Base-by-base conservation (phyloP, 306 rosid genomes). In the Begonia loranthoides region DNA sequence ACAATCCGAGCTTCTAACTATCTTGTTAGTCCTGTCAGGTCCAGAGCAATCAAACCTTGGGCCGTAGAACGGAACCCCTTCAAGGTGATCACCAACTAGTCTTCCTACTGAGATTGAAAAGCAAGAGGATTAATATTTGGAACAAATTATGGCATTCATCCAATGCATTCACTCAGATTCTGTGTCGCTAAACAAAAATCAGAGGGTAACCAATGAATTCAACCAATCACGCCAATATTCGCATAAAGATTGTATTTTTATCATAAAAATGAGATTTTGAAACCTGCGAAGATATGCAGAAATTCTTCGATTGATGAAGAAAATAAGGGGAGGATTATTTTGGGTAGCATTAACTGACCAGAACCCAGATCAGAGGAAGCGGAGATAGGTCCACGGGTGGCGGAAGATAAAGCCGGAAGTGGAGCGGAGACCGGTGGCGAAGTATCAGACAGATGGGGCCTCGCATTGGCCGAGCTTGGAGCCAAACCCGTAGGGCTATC, bases 21-120 rank as follows among this genome's bases (percentile, higher is more conserved):
- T 15, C 63, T 89, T 71, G 53, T 78, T 82, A 56, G 80, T 72
- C 13, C 72, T 76, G 70, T 82, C 94, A 17, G 72, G 66, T 67
- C 77, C 87, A 17, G 95, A 85, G 57, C 76, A 61, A 48, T 90
- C 95, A 62, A 81, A 78, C 64, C 92, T 82, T 0, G 83, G 77
- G 28, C 94, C 78, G 75, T 80, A 86, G 69, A 74, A 86, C 41
- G 97, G 95, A 68, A 90, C 78, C 58, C 92, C 99, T 74, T 86
- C 87, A 0, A 89, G 90, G 75, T 82, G 89, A 69, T 76, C 75
- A 54, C 81, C 79, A 46, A 56, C 78, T 55, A 77, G 93, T 61
- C 82, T 74, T 66, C 82, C 97, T 82, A 74, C 45, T 28, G 60
- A 71, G 28, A 66, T 58, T 45, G 49, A 69, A 17, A 66, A 63